Evolutionary conservation across 192 early-diverging fungal species (phyloP), one percentile per base, ranked within the genome.

Genomic region (Umbelopsis sp.): DNA sequence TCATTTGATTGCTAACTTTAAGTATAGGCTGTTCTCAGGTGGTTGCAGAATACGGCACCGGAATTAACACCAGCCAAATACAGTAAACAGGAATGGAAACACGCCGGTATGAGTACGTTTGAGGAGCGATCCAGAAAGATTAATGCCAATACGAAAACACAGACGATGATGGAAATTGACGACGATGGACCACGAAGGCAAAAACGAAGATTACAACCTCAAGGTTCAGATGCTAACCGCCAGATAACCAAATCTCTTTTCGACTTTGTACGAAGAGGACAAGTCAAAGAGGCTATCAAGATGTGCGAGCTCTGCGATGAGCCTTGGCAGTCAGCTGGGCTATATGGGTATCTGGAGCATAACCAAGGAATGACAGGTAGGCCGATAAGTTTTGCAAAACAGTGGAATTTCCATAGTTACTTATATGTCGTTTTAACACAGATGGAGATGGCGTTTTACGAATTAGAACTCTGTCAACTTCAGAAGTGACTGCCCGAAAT

Each of bases 301-400:
- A 83, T 95, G 31, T 95, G 94, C 65, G 72, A 84, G 8, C 81
- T 89, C 47, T 85, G 86, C 70, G 89, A 89, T 65, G 90, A 96
- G 69, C 86, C 87, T 8, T 96, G 94, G 93, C 84, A 88, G 32
- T 91, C 94, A 9, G 95, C 94, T 1, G 89, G 86, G 72, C 75
- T 97, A 32, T 75, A 84, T 51, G 95, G 94, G 21, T 85, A 84
- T 5, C 62, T 87, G 8, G 71, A 88, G 11, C 87, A 81, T 71
- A 80, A 74, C 38, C 90, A 93, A 71, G 71, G 81, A 0, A 69
- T 50, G 53, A 34, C 47, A 24, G 69, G 69, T 71, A 21, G 32
- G 31, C 29, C n/a, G 7, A 2, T 31, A 44, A 31, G 16, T 22
- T 20, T 47, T 9, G 2, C 45, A 47, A 3, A 12, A 47, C 14